Evolutionary conservation across 2,329 filamentous ascomycete species (phyloP).

Genomic region (Fusarium sp.): DNA sequence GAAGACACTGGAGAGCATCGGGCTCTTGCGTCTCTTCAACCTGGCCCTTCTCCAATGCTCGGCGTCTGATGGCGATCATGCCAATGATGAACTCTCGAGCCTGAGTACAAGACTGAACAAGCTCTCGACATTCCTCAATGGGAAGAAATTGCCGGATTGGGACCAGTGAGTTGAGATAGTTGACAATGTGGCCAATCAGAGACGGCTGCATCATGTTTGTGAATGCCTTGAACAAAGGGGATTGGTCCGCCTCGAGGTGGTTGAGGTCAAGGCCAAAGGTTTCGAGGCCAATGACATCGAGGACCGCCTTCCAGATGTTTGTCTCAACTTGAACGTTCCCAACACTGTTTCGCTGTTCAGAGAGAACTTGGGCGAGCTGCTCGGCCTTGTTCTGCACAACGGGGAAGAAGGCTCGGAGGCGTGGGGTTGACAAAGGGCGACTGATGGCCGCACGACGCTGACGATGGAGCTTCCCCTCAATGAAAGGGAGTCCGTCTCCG

Average conservation of each 20-base stretch:
- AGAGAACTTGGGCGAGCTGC: conserved; percentile 43
- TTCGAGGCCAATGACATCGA: conserved; percentile 52
- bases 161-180: conserved; percentile 50
- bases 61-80: conserved; percentile 22
- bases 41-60: conserved; percentile 1
- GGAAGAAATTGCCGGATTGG: conserved; percentile 53
- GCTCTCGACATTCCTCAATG: conserved; percentile 51
- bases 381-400: conserved; percentile 50
- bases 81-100: conserved; percentile 48
- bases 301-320: conserved; percentile 47
- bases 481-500: conserved; percentile 50
- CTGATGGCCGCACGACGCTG: conserved; percentile 50
- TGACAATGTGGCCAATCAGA: conserved; percentile 40
- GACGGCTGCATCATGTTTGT: conserved; percentile 43
- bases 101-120: conserved; percentile 45
- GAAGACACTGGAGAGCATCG: conserved; percentile 50
- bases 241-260: conserved; percentile 45
- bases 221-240: conserved; percentile 41
- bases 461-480: conserved; percentile 51
- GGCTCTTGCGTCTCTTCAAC: not conserved
- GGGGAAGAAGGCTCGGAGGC: conserved; percentile 46
- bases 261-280: conserved; percentile 51
- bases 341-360: conserved; percentile 19
- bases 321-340: conserved; percentile 41
- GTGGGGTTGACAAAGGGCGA: conserved; percentile 48